Evolutionary conservation across 1,284 basidiomycete genomes (phyloP).

Genomic region (Hypsizygus ulmarius): DNA sequence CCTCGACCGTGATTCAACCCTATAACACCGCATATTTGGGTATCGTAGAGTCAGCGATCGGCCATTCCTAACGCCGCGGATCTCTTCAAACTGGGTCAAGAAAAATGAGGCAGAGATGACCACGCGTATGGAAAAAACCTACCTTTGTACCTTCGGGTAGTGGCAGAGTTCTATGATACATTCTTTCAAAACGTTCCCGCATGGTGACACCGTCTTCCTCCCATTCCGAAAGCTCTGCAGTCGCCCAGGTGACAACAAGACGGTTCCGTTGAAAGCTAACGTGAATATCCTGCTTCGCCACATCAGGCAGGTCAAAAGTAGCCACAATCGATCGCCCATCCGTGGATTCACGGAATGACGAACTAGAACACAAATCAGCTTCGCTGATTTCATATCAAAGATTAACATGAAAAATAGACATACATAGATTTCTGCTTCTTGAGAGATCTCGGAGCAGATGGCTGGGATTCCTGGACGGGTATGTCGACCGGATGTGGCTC

Average conservation of each 20-base stretch:
- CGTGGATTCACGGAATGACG: constrained; percentile 61
- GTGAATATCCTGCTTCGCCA: constrained; percentile 68
- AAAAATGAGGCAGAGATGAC: constrained; percentile 5
- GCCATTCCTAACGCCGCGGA: constrained; percentile 59
- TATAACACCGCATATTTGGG: constrained; percentile 58
- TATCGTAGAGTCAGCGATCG: constrained; percentile 59
- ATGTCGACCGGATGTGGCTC: constrained; percentile 32
- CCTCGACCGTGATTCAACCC: constrained; percentile 43
- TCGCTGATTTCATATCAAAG: constrained; percentile 12
- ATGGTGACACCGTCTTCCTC: constrained; percentile 57
- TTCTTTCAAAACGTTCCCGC: constrained; percentile 57
- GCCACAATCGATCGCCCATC: constrained; percentile 58
- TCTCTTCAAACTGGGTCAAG: constrained; percentile 59
- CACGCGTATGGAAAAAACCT: constrained; percentile 14
- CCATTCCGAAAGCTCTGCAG: constrained; percentile 53
- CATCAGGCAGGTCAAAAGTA: constrained; percentile 60
- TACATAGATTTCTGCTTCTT: constrained; percentile 60
- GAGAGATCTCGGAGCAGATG: constrained; percentile 33
- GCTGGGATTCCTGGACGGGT: constrained; percentile 33
- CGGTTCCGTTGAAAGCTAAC: constrained; percentile 64
- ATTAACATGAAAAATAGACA: constrained; percentile 22
- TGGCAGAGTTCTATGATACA: constrained; percentile 42
- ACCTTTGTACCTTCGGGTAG: constrained; percentile 47
- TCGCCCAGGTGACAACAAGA: constrained; percentile 67
- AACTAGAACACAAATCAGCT: constrained; percentile 37